Base-by-base conservation (phyloP, 352 stramenopile species). In the Phytophthora uliginosa region DNA sequence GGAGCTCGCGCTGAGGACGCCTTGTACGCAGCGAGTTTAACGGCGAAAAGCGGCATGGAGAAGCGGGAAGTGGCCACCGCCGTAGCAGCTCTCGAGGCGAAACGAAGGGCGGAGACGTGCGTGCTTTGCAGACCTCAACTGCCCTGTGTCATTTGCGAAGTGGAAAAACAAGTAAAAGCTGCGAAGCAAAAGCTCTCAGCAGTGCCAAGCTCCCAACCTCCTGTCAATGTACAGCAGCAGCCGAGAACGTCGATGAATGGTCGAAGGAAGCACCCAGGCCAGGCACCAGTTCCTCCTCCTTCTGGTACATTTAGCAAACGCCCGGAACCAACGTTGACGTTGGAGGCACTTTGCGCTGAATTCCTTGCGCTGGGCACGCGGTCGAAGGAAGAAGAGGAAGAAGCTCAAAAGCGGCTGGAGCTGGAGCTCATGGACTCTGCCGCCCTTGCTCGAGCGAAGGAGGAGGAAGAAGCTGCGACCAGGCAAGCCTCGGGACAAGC, bases 341-440 rank as follows among this genome's bases (percentile, higher is more conserved):
- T 86, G 18, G 76, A 83, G 24, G 77, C 65, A 22, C 38, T 83
- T n/a, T 84, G 76, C 26, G 38, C 64, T 3, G 65, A 78, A 24
- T 67, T 84, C 50, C 47, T 86, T 47, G 34, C 61, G 18, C 42
- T 84, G 34, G 77, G 77, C 26, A 84, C 64, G 28, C 71, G 79
- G 15, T 76, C 79, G 0, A 79, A 84, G 47, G 71, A 82, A 26
- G 79, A 86, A 38, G 76, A 84, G 20, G 70, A 78, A 34, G 71
- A 72, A 63, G 73, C 62, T 20, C 78, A 84, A 52, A 58, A 63
- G 28, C 66, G 47, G 38, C 12, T 84, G 28, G 71, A 79, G 24
- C 71, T 82, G 5, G 79, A 86, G 10, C 22, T 86, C 10, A 66
- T 76, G 48, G 74, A 83, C 17, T 66, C 71, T 15, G 59, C 65